Conservation (phyloP, 2,329 filamentous ascomycete species). For the Harringtonia lauricola region DNA sequence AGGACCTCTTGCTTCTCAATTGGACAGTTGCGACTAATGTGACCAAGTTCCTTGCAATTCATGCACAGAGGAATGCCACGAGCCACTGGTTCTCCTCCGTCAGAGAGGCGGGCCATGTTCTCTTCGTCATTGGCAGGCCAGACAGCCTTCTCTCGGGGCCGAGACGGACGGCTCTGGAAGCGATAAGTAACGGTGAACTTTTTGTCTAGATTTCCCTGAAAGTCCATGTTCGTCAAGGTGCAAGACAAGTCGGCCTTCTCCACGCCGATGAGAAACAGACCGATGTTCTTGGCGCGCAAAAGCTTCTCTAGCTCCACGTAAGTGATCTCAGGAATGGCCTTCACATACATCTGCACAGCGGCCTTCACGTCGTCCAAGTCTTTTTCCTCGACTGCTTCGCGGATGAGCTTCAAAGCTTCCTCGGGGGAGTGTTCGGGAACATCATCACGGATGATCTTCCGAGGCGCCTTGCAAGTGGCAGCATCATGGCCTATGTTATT, state of each 20-base stretch:
- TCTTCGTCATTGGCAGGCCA: constrained; percentile 51
- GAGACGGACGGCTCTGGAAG: constrained; percentile 43
- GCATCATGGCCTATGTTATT: constrained; percentile 39
- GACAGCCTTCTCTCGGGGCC: constrained; percentile 44
- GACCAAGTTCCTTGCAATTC: constrained; percentile 56
- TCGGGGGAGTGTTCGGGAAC: constrained; percentile 40
- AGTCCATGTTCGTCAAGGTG: constrained; percentile 59
- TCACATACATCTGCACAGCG: constrained; percentile 48
- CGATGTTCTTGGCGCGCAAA: constrained; percentile 42
- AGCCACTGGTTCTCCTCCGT: constrained; percentile 54
- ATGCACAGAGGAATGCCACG: constrained; percentile 47
- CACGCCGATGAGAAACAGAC: constrained; percentile 50
- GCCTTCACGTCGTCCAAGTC: constrained; percentile 55
- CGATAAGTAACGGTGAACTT: constrained; percentile 55
- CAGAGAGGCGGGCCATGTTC: constrained; percentile 51
- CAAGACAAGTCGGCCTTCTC: constrained; percentile 40
- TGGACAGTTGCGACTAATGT: constrained; percentile 47
- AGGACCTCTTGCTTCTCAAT: constrained; percentile 41
- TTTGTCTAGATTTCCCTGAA: constrained; percentile 56
- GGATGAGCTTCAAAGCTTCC: constrained; percentile 46
- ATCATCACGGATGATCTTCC: constrained; percentile 43
- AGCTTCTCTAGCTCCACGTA: constrained; percentile 50
- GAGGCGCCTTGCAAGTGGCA: constrained; percentile 45
- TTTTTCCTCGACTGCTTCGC: constrained; percentile 35
- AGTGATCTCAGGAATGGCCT: constrained; percentile 44